Evolutionary conservation across 2,329 filamentous ascomycete genomes (phyloP), one percentile per base, ranked within the genome.

Genomic region (Talaromyces sp.): DNA sequence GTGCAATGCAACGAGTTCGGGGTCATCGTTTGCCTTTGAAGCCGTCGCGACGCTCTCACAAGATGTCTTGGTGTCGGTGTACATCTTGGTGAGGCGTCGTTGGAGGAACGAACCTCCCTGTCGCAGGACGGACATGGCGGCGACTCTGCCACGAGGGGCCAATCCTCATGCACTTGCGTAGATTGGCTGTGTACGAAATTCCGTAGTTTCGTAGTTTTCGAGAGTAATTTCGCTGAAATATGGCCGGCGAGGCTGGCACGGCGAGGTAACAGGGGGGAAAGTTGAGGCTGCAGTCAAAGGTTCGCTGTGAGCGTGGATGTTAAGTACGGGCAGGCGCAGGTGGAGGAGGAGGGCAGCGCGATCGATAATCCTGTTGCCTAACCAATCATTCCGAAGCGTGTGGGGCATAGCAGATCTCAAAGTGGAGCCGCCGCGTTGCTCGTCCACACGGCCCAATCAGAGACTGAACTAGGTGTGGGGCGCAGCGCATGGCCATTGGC

Each of bases 11-110:
- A 81, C 77, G 13, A 85, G 78, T 60, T 86, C 83, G 35, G 81
- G 83, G 57, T 78, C 75, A 58, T 79, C 77, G 55, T 74, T 70
- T 68, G 71, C 81, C 73, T 74, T 83, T 66, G 73, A 80, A 63
- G 75, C 78, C 60, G 73, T 78, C 58, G 73, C 80, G 19, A 84
- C 78, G 63, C 80, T 82, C 69, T 85, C 82, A 71, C 81, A 84
- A 50, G 82, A 85, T 57, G 80, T 82, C 70, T 88, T 88, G 17
- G 84, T 86, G 70, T 88, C 85, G 26, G 83, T 82, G 71, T 87
- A 88, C 65, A 87, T 76, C 69, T 86, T 82, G 19, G 83, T 84
- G 58, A 86, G 77, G 66, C 81, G 80, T 59, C 78, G 71, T 66
- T 79, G 77, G 65, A 80, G 73, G 68, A 73, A 77, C 32, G 73